Evolutionary conservation across 352 stramenopile species (phyloP).

Genomic region (Pilasporangium apinafurcum): DNA sequence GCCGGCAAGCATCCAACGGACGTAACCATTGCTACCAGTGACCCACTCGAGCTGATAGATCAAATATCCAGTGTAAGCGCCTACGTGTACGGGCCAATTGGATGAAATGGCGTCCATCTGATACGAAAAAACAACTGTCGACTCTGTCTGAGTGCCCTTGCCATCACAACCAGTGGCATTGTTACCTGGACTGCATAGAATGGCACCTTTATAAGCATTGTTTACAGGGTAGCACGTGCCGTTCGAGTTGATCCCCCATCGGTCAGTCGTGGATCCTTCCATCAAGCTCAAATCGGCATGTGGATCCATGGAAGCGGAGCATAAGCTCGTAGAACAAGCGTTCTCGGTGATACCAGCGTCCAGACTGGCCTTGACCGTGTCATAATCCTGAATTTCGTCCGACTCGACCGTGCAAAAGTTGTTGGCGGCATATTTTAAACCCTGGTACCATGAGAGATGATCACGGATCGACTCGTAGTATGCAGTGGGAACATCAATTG

Average conservation of each 20-base stretch:
- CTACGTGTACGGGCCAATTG: conserved; percentile 57
- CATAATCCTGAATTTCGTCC: neutral
- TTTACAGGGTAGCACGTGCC: conserved; percentile 3
- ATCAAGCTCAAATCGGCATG: neutral
- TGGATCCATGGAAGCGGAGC: neutral
- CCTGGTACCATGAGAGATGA: conserved; percentile 1
- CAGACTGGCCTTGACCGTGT: neutral
- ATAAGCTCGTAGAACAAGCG: neutral
- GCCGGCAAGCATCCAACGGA: conserved; percentile 58
- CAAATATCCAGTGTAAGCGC: conserved; percentile 52
- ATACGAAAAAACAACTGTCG: conserved; percentile 8
- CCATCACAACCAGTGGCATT: conserved; percentile 10
- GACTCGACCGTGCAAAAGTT: neutral
- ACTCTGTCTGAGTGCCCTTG: conserved; percentile 12
- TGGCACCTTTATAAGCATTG: conserved; percentile 32
- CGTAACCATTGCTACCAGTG: conserved; percentile 26
- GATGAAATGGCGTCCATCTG: conserved; percentile 17
- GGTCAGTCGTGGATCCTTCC: neutral
- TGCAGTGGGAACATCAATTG: conserved; percentile 23
- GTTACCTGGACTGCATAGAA: conserved; percentile 13
- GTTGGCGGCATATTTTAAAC: neutral
- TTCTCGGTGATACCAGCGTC: neutral
- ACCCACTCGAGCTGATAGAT: conserved; percentile 23
- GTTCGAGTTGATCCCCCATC: conserved; percentile 1
- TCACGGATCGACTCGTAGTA: conserved; percentile 20